Base-by-base conservation (phyloP, 257 asterid genomes). In the Solanum etuberosum region DNA sequence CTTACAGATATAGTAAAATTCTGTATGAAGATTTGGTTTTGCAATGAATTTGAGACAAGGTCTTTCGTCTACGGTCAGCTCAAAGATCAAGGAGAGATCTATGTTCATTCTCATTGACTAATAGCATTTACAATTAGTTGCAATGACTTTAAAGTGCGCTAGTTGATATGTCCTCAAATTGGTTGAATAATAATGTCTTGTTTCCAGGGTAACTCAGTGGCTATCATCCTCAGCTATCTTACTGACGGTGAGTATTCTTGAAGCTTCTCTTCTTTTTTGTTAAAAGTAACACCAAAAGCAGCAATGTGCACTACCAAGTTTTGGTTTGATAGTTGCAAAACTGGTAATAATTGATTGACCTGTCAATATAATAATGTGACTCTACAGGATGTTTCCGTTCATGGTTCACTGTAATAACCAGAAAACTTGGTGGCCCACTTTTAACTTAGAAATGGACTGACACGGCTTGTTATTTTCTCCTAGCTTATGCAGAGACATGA, bases 161-260 rank as follows among this genome's bases (percentile, higher is more conserved):
- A 13, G 38, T 14, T 67, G 38, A 67, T 14, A 63, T 25, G 34
- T 63, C 11, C 71, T 63, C 21, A 67, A 67, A 27, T 67, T 29
- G 21, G n/a, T 29, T 31, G 40, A 15, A 6, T 68, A 81, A 27
- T 31, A 81, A 32, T 37, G 21, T 27, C 25, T 67, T 85, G 42
- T 59, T 90, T 89, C 42, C 94, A 96, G 98, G 96, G 89, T 23
- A 96, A 96, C 90, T 98, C 96, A 0, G 97, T 94, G 89, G 97
- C 98, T 32, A 93, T 97, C 83, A 93, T n/a, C n/a, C 98, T 88
- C 99, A 96, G 85, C 96, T 96, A n/a, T n/a, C n/a, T n/a, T n/a
- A n/a, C n/a, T n/a, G n/a, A n/a, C n/a, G 84, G 99, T 95, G 87
- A 95, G 68, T 61, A 7, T 61, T 27, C 73, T 67, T 5, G 73